Base-by-base conservation (phyloP, 805 yeast species). In the Kodamaea restingae region DNA sequence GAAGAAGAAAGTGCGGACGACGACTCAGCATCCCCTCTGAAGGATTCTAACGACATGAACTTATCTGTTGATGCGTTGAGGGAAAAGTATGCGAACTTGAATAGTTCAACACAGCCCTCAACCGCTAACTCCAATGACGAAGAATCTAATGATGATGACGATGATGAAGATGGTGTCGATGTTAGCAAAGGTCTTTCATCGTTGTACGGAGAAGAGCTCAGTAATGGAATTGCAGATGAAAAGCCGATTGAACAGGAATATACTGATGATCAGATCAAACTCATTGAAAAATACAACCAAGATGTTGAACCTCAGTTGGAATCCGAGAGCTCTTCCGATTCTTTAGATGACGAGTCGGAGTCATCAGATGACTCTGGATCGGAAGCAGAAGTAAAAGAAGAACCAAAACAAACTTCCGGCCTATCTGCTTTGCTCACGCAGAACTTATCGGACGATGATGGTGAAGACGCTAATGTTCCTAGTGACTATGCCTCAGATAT, bases 11-110 rank as follows among this genome's bases (percentile, higher is more conserved):
- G 32, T 6, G 29, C 38, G 10, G 35, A 39, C 4, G 25, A 33
- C 5, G 45, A 44, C 11, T 46, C 46, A 15, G 40, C 49, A 27
- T 30, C 32, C 7, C 7, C 32, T 17, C 20, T 17, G 21, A 30
- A 30, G 12, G 32, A 30, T 7, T 38, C 38, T 11, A 35, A 67
- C 32, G 86, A 80, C 46, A 67, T 65, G 46, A 60, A 70, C 18
- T 60, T 81, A 30, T 61, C 81, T 0, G 68, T 79, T 1, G 83
- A 78, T 31, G 75, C 78, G 51, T 67, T 80, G 47, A 63, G 66
- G 32, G 65, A 68, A 44, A 80, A 83, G 56, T 80, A 84, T 50
- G 71, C 78, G 15, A 55, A 64, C 27, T 42, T 79, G 41, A 61
- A 66, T 18, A 50, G 50, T 3, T 14, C 17, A 14, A 15, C 31